These are phyloP conservation scores for Dendrostoma leiphaemia DNA, from an alignment of 2,329 filamentous ascomycete genomes.

Conservation along the genomic window DNA sequence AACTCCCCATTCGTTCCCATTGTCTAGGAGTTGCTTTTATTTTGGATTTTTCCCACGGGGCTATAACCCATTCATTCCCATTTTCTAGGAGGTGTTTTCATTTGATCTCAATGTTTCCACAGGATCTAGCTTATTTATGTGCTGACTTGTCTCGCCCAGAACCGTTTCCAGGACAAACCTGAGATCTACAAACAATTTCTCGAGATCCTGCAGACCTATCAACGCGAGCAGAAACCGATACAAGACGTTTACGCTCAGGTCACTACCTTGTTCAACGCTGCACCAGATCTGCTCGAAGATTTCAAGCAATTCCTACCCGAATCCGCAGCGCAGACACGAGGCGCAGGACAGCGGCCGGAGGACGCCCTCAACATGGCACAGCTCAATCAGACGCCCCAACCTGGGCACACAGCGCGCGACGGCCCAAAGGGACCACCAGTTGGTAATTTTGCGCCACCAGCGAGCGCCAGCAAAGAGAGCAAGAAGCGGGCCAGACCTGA, in stretches of 20 bases:
- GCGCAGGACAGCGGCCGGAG: slow-evolving; percentile 64
- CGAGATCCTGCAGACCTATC: slow-evolving; percentile 96
- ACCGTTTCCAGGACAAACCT: slow-evolving; percentile 92
- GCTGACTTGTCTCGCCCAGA: slow-evolving; percentile 51
- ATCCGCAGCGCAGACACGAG: slow-evolving; percentile 60
- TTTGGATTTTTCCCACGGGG: too few species aligned
- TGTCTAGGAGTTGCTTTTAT: too few species aligned
- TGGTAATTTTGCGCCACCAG: slow-evolving; percentile 84
- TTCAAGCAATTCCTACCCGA: slow-evolving; percentile 99
- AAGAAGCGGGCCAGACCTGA: slow-evolving; percentile 78
- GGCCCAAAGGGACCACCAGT: slow-evolving; percentile 85
- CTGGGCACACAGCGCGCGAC: slow-evolving; percentile 48
- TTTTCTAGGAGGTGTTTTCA: too few species aligned
- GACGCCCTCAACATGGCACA: slow-evolving; percentile 53
- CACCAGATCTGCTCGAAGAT: slow-evolving; percentile 92
- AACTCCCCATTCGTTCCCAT: neutral
- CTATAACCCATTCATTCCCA: too few species aligned
- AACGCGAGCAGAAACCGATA: slow-evolving; percentile 96
- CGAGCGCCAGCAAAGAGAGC: slow-evolving; percentile 80
- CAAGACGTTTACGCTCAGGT: slow-evolving; percentile 98
- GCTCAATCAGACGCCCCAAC: slow-evolving; percentile 55
- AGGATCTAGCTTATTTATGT: neutral
- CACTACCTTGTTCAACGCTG: slow-evolving; percentile 87
- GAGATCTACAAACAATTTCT: slow-evolving; percentile 99
- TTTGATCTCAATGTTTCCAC: too few species aligned